Percentiles rank a stretch among this genome's conserved stretches.
Evolutionary conservation across 768 basidiomycete genomes (phyloP).

Genomic region (Mrakia hoshinonis): DNA sequence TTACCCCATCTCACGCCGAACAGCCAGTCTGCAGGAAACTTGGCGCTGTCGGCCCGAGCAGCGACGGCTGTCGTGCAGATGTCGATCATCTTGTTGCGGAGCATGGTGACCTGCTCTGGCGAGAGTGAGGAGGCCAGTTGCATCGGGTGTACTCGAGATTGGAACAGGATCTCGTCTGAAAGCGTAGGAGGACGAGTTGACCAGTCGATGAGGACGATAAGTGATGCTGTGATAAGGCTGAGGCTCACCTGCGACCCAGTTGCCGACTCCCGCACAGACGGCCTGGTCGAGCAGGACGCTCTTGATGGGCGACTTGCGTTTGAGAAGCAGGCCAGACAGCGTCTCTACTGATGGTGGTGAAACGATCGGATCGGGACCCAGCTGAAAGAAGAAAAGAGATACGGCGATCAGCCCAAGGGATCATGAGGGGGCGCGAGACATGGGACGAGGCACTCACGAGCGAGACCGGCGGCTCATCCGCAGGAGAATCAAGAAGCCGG

Average conservation of each 20-base stretch:
- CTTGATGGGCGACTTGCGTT: slow-evolving; percentile 35
- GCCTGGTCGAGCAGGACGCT: slow-evolving; percentile 37
- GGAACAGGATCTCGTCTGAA: slow-evolving; percentile 37
- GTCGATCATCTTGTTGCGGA: slow-evolving; percentile 31
- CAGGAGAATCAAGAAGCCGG: slow-evolving; percentile 1
- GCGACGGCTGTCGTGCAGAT: slow-evolving; percentile 32
- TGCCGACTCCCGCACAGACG: slow-evolving; percentile 32
- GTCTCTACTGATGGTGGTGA: slow-evolving; percentile 28
- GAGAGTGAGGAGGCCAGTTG: slow-evolving; percentile 31
- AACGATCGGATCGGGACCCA: slow-evolving; percentile 25
- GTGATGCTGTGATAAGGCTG: no score
- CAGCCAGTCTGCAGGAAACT: slow-evolving; percentile 35
- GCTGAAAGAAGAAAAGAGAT: neutral
- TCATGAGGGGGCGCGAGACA: no score
- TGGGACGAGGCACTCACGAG: no score
- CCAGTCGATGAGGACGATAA: neutral
- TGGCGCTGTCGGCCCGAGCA: slow-evolving; percentile 32
- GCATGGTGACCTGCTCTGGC: slow-evolving; percentile 12
- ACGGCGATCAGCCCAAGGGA: neutral
- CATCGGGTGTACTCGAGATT: slow-evolving; percentile 33
- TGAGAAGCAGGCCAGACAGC: slow-evolving; percentile 17
- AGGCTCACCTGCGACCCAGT: slow-evolving; percentile 34
- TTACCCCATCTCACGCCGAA: slow-evolving; percentile 34
- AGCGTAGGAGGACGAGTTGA: neutral
- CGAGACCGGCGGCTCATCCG: slow-evolving; percentile 18